Conservation (phyloP, 495 filamentous ascomycete genomes). For the Filosporella fistucella region DNA sequence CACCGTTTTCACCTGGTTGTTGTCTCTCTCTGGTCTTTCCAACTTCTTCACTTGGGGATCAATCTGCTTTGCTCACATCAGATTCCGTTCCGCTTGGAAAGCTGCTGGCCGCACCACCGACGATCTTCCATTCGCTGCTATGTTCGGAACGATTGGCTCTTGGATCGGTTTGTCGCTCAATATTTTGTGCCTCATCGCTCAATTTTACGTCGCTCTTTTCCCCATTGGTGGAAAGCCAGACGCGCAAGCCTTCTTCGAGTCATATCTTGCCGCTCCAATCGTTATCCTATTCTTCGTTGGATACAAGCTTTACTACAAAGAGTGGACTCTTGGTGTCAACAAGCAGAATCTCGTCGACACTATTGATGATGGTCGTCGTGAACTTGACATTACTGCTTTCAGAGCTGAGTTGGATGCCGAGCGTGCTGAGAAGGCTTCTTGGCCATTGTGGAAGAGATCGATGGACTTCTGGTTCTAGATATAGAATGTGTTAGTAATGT, state of each 20-base stretch:
- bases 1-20: constrained; percentile 76
- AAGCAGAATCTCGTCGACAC: constrained; percentile 34
- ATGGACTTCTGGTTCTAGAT: constrained; percentile 22
- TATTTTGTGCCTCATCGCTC: constrained; percentile 77
- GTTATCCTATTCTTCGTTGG: constrained; percentile 69
- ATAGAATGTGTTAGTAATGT: too few relatives aligned
- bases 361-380: constrained; percentile 56
- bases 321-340: constrained; percentile 42
- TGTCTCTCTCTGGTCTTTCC: constrained; percentile 83
- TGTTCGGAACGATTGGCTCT: constrained; percentile 76
- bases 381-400: constrained; percentile 30
- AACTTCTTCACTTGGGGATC: constrained; percentile 92
- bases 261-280: constrained; percentile 78
- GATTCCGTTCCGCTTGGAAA: constrained; percentile 81
- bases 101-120: constrained; percentile 62
- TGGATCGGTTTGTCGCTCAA: constrained; percentile 82
- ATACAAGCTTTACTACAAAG: constrained; percentile 69
- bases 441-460: constrained; percentile 42
- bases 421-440: constrained; percentile 39
- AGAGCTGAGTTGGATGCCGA: constrained; percentile 32
- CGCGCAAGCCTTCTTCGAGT: constrained; percentile 66
- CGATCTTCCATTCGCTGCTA: constrained; percentile 77
- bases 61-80: constrained; percentile 85
- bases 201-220: constrained; percentile 89
- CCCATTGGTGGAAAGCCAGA: constrained; percentile 55